phyloP scores from a whole-genome alignment of 2,329 filamentous ascomycete genomes.

The Botrytis squamosa region DNA sequence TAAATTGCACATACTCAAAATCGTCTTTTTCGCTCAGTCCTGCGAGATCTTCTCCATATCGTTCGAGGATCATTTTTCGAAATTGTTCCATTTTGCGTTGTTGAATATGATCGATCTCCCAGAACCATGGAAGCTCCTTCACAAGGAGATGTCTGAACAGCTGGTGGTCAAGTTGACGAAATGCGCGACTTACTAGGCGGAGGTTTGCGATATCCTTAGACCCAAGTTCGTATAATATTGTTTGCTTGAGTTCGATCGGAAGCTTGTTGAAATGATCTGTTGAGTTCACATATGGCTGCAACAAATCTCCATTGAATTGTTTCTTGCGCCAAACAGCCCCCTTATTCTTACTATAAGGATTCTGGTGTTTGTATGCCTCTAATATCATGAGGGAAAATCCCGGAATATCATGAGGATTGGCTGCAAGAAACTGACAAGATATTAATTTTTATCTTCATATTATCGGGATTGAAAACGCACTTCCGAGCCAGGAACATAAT shows the following conservation, averaged over 20 bases:
- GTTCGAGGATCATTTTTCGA: background rate
- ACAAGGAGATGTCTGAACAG: slow-evolving; percentile 19
- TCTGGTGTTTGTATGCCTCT: background rate
- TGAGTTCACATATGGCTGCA: background rate
- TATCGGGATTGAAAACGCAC: background rate
- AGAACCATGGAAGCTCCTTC: slow-evolving; percentile 24
- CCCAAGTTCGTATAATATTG: slow-evolving; percentile 6
- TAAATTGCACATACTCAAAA: slow-evolving; percentile 3
- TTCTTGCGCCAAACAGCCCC: background rate
- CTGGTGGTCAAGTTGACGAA: slow-evolving; percentile 17
- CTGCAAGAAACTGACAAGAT: slow-evolving; percentile 18
- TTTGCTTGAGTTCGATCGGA: slow-evolving; percentile 17
- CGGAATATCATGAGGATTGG: slow-evolving; percentile 24
- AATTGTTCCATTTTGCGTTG: background rate
- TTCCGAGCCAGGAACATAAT: slow-evolving; percentile 23
- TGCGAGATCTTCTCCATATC: slow-evolving; percentile 16
- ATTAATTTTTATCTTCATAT: background rate
- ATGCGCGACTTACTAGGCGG: slow-evolving; percentile 16
- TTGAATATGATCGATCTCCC: slow-evolving; percentile 22
- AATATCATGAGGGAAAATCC: slow-evolving; percentile 15
- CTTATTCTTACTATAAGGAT: background rate
- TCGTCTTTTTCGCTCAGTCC: background rate
- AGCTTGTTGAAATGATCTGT: slow-evolving; percentile 19
- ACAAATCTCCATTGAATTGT: background rate
- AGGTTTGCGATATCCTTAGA: slow-evolving; percentile 9